Evolutionary conservation across 805 yeast species (phyloP).

Genomic region (Ogataea corticis): DNA sequence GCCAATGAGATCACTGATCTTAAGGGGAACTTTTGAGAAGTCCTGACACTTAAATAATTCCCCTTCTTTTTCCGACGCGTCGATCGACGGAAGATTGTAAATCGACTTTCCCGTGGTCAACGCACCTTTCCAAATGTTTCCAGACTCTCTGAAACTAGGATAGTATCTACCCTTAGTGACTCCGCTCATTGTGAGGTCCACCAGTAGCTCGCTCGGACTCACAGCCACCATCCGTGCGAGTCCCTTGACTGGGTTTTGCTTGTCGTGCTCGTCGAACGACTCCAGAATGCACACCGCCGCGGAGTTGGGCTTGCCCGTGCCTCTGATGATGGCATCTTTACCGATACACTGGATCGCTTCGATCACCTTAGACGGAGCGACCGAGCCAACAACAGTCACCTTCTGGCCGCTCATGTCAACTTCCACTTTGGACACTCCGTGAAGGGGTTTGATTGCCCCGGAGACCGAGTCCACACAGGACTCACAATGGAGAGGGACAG

Average conservation of each 20-base stretch:
- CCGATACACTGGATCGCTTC: conserved; percentile 71
- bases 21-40: conserved; percentile 46
- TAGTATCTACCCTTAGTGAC: conserved; percentile 63
- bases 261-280: conserved; percentile 52
- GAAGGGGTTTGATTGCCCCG: conserved; percentile 49
- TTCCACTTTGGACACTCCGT: conserved; percentile 52
- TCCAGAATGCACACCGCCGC: conserved; percentile 93
- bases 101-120: conserved; percentile 58
- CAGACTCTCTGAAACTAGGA: conserved; percentile 67
- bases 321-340: conserved; percentile 87
- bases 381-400: conserved; percentile 66
- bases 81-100: conserved; percentile 44
- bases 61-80: conserved; percentile 35
- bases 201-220: conserved; percentile 48
- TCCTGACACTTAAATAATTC: conserved; percentile 43
- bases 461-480: conserved; percentile 65
- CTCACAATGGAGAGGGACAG: conserved; percentile 82
- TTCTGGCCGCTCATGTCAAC: conserved; percentile 60
- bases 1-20: conserved; percentile 67
- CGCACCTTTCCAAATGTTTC: conserved; percentile 77
- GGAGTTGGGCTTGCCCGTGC: conserved; percentile 81
- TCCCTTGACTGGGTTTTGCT: conserved; percentile 70
- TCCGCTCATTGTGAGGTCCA: conserved; percentile 81
- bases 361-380: conserved; percentile 77
- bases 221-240: conserved; percentile 81